Evolutionary conservation across 495 filamentous ascomycete genomes (phyloP).

Genomic region (Aspergillus saccharolyticus): DNA sequence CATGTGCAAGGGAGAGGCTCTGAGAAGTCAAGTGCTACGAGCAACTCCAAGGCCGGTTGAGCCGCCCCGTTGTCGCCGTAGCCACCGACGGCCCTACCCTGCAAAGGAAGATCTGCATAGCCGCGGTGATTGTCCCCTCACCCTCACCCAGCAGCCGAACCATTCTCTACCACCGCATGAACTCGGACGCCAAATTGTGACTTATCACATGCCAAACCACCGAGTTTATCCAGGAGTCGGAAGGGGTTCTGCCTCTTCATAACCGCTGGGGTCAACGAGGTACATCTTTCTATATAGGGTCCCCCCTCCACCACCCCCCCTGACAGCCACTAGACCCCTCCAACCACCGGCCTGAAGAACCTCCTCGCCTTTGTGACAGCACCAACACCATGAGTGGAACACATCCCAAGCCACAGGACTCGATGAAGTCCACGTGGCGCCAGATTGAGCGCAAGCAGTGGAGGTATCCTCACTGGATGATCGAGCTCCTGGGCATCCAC

Average conservation of each 20-base stretch:
- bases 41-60: too few relatives aligned
- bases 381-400: slow-evolving; percentile 12
- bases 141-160: not conserved
- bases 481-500: slow-evolving; percentile 26
- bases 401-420: slow-evolving; percentile 27
- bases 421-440: slow-evolving; percentile 38
- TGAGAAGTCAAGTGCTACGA: not conserved
- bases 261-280: not conserved
- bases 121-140: slow-evolving; percentile 8
- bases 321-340: not conserved
- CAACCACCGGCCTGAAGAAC: not conserved
- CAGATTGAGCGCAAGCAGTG: slow-evolving; percentile 20
- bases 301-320: not conserved
- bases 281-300: not conserved
- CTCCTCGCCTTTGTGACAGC: not conserved
- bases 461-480: slow-evolving; percentile 26
- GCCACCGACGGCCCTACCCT: slow-evolving; percentile 3
- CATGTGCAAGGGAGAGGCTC: not conserved
- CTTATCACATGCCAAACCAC: slow-evolving; percentile 6
- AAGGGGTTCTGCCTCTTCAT: not conserved
- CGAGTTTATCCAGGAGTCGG: slow-evolving; percentile 4
- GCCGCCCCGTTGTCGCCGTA: slow-evolving; percentile 4
- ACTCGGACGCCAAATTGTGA: not conserved
- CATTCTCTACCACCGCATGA: not conserved
- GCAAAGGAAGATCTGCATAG: slow-evolving; percentile 11